A percentile compares a stretch with the other conserved stretches of the same genome.
Conservation (phyloP, 2,329 filamentous ascomycete species). For the Trichoderma simmonsii region DNA sequence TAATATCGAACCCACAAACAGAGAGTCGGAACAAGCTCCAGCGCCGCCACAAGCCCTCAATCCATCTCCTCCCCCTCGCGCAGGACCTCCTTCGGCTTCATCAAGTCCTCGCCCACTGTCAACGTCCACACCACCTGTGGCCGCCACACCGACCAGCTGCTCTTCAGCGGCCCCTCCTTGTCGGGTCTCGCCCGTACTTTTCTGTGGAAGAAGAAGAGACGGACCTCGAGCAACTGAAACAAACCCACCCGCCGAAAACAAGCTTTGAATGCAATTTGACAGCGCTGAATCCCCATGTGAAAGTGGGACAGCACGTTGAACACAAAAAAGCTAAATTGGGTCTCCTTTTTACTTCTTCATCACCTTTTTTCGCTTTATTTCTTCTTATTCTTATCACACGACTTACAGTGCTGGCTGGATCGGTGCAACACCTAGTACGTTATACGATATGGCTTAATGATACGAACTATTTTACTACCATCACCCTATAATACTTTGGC, state of each 20-base stretch:
- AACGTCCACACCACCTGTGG: slow-evolving; percentile 56
- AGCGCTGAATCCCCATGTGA: not conserved
- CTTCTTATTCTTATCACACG: not conserved
- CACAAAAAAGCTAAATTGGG: not conserved
- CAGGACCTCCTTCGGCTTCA: slow-evolving; percentile 32
- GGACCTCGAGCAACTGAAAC: not conserved
- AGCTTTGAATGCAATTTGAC: not conserved
- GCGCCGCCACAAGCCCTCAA: not conserved
- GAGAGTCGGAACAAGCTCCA: slow-evolving; percentile 17
- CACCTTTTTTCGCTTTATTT: not conserved
- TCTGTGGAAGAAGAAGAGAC: slow-evolving; percentile 7
- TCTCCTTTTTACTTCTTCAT: not conserved
- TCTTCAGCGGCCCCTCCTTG: slow-evolving; percentile 49
- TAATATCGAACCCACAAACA: not conserved
- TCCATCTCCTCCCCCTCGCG: slow-evolving; percentile 21
- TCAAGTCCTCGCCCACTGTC: slow-evolving; percentile 40
- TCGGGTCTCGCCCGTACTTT: slow-evolving; percentile 39
- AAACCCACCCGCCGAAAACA: not conserved
- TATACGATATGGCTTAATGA: slow-evolving; percentile 17
- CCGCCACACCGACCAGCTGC: slow-evolving; percentile 51
- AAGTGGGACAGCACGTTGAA: not conserved
- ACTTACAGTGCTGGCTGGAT: slow-evolving; percentile 19
- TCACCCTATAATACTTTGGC: not conserved
- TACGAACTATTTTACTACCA: not conserved
- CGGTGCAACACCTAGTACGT: slow-evolving; percentile 15